Base-by-base conservation (phyloP, 2,329 filamentous ascomycete genomes). In the Alternaria triticina region DNA sequence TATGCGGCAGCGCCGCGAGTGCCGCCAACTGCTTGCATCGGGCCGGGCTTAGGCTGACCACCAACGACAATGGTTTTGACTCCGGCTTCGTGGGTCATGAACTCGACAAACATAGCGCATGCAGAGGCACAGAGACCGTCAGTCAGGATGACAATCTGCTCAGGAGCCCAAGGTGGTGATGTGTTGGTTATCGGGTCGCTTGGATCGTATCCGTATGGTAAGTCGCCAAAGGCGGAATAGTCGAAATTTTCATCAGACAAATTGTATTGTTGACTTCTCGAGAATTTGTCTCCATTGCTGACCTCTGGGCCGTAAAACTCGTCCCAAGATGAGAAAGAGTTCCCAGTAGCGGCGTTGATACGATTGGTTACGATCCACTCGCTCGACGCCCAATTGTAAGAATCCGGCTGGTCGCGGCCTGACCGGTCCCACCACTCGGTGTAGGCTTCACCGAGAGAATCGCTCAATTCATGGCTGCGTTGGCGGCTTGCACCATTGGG, bases 101-200 rank as follows among this genome's bases (percentile, higher is more conserved):
- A 36, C 45, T 86, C 82, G 17, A 80, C 77, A 67, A 89, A 86
- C 22, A 86, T 71, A 17, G 85, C 82, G 71, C 88, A 89, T 4
- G 87, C 85, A 1, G 86, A 88, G 23, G 80, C 82, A 70, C 87
- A 89, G 40, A 76, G 73, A 22, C 87, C 87, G 66, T 89, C 86
- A 13, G 83, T 83, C 23, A 88, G 70, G 10, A 50, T 49, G n/a
- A 56, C 58, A 1, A 61, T 61, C 1, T 50, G 30, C 3, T 59
- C 57, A 33, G 57, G 25, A 15, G 57, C 64, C 36, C n/a, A 58
- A 12, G 15, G 22, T 28, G 17, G 52, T 51, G 36, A 43, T 17
- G 45, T 43, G 28, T 40, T 28, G 3, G 1, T 12, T 1, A 50
- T 17, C 4, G 33, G 22, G 33, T 11, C 27, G n/a, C 50, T 23